Base-by-base conservation (phyloP, 2,329 filamentous ascomycete species). In the Triangularia setosa region DNA sequence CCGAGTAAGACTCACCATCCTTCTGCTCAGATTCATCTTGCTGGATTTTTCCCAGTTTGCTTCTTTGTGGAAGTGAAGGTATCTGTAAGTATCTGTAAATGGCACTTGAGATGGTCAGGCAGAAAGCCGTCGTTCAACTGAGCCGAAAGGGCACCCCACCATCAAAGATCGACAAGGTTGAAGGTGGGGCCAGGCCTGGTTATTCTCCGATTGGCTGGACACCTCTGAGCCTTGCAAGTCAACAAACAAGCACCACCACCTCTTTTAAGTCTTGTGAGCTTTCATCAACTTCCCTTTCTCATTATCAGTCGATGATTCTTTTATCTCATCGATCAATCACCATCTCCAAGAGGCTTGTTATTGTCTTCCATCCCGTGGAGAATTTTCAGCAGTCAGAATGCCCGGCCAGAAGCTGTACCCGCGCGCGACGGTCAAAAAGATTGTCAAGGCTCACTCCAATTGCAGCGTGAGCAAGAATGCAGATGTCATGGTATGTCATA, bases 391-490 rank as follows among this genome's bases (percentile, higher is more conserved):
- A 30, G n/a, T 16, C 63, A 70, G 59, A 11, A 89, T 88, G 60
- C 79, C 84, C 12, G 82, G 86, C 23, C 88, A 89, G 73, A 94
- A 92, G 71, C 81, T 91, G 14, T 97, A 96, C 73, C 93, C 93
- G 11, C 88, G 93, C 67, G 88, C 87, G 18, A 95, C 91, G 0
- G 83, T 97, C 71, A 95, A 93, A 77, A 93, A 93, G 77, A 94
- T 96, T 65, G 83, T 96, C 72, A 97, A 96, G 78, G 92, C 92
- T 18, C 92, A 96, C 76, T 90, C 92, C 8, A 90, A 91, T 68
- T 87, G 89, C 74, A 90, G 85, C 68, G 77, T 96, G 68, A 92
- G 89, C 80, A 95, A 92, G 77, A 93, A 95, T 76, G 90, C 88
- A 28, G 93, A 97, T 77, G 87, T 96, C 64, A 81, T 94, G 79